Percentiles rank a stretch among this genome's conserved stretches.
Conservation (phyloP, 495 filamentous ascomycete genomes). For the Penicillium crystallinum region DNA sequence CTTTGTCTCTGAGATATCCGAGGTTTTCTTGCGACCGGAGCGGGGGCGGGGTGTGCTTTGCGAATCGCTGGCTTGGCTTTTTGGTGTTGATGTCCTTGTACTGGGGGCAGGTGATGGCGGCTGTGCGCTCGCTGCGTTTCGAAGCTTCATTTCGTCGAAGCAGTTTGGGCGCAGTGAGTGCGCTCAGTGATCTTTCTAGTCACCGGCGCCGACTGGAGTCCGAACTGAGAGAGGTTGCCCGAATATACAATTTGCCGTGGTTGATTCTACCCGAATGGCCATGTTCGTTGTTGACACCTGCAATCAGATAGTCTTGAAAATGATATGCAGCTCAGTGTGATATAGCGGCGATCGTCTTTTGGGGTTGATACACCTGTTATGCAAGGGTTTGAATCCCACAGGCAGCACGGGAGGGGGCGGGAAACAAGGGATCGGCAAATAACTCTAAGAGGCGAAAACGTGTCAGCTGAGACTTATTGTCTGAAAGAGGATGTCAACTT, state of each 20-base stretch:
- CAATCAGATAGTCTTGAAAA: background rate
- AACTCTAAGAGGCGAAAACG: background rate
- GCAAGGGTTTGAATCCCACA: background rate
- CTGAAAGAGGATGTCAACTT: background rate
- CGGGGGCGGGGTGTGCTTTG: conserved; percentile 13
- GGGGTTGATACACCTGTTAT: background rate
- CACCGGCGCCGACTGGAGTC: conserved; percentile 18
- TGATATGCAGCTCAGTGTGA: background rate
- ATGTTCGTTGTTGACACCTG: conserved; percentile 17
- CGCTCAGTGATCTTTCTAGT: conserved; percentile 10
- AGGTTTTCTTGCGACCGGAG: conserved; percentile 17
- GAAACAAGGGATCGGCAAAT: conserved; percentile 1
- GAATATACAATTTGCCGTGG: conserved; percentile 14
- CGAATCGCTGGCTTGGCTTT: conserved; percentile 20
- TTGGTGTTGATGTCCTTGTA: conserved; percentile 13
- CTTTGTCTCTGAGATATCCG: conserved; percentile 39
- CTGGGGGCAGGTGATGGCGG: conserved; percentile 6
- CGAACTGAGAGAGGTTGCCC: conserved; percentile 9
- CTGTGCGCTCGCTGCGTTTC: conserved; percentile 12
- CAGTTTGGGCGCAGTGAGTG: background rate
- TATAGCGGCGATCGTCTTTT: background rate
- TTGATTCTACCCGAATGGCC: conserved; percentile 18
- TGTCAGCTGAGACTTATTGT: background rate
- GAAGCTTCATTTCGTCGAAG: conserved; percentile 18
- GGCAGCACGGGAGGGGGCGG: conserved; percentile 2